These are phyloP conservation scores for Cyberlindnera mississippiensis DNA, from an alignment of 805 yeast genomes.

Conservation along the genomic window DNA sequence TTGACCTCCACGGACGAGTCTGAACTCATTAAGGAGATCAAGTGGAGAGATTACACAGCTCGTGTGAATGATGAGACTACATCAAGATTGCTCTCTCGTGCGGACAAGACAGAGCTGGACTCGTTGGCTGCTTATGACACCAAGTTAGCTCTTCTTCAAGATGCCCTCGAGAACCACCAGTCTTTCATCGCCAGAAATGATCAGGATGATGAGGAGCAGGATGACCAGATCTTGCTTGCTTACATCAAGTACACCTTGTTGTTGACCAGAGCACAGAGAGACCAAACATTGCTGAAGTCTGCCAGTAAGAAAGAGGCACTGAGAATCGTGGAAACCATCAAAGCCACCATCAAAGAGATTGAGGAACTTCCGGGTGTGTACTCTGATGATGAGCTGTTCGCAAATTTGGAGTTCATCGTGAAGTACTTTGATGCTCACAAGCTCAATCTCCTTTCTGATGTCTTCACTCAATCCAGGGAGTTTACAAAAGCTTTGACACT, in stretches of 20 bases:
- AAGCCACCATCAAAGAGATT: slow-evolving; percentile 51
- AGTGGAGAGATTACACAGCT: slow-evolving; percentile 64
- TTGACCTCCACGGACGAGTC: slow-evolving; percentile 23
- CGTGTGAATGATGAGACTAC: slow-evolving; percentile 65
- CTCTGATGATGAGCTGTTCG: slow-evolving; percentile 67
- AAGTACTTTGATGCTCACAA: slow-evolving; percentile 45
- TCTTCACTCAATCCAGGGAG: slow-evolving; percentile 38
- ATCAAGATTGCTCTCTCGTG: slow-evolving; percentile 52
- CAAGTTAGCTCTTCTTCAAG: slow-evolving; percentile 63
- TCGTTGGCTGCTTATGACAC: slow-evolving; percentile 48
- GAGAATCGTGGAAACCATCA: slow-evolving; percentile 38
- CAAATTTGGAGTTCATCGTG: slow-evolving; percentile 48
- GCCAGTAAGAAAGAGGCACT: slow-evolving; percentile 32
- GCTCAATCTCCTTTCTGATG: slow-evolving; percentile 40
- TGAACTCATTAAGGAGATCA: slow-evolving; percentile 41
- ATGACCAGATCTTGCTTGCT: slow-evolving; percentile 67
- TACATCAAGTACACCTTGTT: slow-evolving; percentile 67
- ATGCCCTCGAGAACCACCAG: slow-evolving; percentile 57
- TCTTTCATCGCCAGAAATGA: slow-evolving; percentile 49
- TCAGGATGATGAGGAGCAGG: slow-evolving; percentile 48
- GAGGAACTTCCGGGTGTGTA: slow-evolving; percentile 89
- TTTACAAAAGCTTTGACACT: slow-evolving; percentile 47
- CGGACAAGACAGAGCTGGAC: slow-evolving; percentile 31
- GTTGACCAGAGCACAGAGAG: slow-evolving; percentile 70
- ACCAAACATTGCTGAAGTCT: slow-evolving; percentile 30